Conservation (phyloP, 257 asterid species). For the Pogostemon cablin region DNA sequence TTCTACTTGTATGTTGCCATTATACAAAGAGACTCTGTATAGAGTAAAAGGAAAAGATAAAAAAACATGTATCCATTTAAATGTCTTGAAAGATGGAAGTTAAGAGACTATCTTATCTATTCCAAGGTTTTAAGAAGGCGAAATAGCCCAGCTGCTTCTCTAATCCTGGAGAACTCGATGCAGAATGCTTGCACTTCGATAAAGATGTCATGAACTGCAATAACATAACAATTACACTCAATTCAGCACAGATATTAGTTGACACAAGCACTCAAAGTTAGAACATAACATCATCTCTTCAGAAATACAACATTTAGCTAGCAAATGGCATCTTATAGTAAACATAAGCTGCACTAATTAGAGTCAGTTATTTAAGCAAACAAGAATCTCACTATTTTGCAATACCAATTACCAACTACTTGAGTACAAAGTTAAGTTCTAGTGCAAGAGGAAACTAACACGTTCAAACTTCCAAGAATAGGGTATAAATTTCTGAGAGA, state of each 20-base stretch:
- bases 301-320: background rate
- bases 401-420: background rate
- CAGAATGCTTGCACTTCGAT: constrained; percentile 98
- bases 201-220: constrained; percentile 90
- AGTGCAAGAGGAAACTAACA: too few species aligned
- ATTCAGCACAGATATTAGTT: background rate
- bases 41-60: background rate
- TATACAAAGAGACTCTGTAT: constrained; percentile 19
- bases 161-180: constrained; percentile 92
- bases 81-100: background rate
- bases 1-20: constrained; percentile 5
- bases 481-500: background rate
- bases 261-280: background rate
- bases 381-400: background rate
- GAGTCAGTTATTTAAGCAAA: background rate
- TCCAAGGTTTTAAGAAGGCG: constrained; percentile 89
- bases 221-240: constrained; percentile 23
- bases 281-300: background rate
- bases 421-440: background rate
- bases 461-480: too few species aligned
- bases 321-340: background rate
- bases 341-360: background rate
- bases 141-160: constrained; percentile 92
- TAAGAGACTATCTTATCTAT: constrained; percentile 28
- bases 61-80: constrained; percentile 16